Conservation (phyloP, 768 basidiomycete species). For the Podaxis pistillaris region DNA sequence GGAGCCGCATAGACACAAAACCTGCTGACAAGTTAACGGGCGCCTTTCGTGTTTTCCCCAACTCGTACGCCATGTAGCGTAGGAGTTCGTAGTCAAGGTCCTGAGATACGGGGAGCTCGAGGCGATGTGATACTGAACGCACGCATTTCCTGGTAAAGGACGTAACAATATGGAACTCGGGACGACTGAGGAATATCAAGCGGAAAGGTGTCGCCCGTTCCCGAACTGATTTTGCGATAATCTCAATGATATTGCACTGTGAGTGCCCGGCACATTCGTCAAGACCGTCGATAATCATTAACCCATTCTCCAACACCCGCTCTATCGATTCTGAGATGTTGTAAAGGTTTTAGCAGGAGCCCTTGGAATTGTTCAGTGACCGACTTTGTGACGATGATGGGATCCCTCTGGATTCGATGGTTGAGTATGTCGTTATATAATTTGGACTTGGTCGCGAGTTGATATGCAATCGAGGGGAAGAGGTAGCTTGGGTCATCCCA, state of each 20-base stretch:
- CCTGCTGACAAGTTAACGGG: neutral
- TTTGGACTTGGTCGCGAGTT: neutral
- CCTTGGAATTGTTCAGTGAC: neutral
- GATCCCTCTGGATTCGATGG: neutral
- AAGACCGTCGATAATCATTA: neutral
- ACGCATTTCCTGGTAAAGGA: neutral
- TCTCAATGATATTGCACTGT: neutral
- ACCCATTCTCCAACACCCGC: neutral
- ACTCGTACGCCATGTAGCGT: slow-evolving; percentile 1
- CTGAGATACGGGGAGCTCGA: slow-evolving; percentile 3
- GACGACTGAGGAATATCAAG: neutral
- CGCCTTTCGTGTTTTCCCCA: neutral
- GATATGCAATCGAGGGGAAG: neutral
- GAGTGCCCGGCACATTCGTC: neutral
- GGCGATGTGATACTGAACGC: neutral
- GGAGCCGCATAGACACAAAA: neutral
- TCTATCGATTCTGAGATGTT: neutral
- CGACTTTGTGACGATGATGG: neutral
- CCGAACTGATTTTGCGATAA: neutral
- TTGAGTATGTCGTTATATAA: neutral
- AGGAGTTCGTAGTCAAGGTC: slow-evolving; percentile 3
- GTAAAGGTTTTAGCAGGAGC: neutral
- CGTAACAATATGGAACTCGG: neutral
- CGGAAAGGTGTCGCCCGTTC: neutral
- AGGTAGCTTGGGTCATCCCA: neutral